Evolutionary conservation across 2,329 filamentous ascomycete genomes (phyloP).

Genomic region (Pyrenochaeta sp.): DNA sequence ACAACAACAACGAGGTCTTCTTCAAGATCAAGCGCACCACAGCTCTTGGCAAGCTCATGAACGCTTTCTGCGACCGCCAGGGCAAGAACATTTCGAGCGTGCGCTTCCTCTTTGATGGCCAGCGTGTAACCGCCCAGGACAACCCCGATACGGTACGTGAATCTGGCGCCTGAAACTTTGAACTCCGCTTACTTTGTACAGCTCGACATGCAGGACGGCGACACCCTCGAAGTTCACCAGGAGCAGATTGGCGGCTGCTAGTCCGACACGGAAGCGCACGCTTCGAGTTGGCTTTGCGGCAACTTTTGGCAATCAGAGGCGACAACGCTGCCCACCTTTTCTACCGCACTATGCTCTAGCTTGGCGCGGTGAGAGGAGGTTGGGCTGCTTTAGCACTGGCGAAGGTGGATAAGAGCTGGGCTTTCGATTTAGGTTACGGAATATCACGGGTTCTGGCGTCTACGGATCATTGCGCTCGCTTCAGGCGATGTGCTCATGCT

Average conservation of each 20-base stretch:
- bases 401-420: constrained; percentile 24
- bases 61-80: constrained; percentile 95
- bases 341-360: constrained; percentile 8
- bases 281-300: constrained; percentile 8
- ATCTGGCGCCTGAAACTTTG: too few relatives aligned
- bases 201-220: constrained; percentile 97
- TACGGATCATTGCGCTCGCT: constrained; percentile 29
- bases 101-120: constrained; percentile 95
- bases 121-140: constrained; percentile 85
- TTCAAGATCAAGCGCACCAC: constrained; percentile 99
- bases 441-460: constrained; percentile 40
- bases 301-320: constrained; percentile 4
- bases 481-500: constrained; percentile 28
- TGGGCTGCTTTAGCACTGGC: constrained; percentile 25
- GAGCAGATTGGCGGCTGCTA: constrained; percentile 87
- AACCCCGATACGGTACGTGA: constrained; percentile 87
- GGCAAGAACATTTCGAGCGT: constrained; percentile 86
- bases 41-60: constrained; percentile 96
- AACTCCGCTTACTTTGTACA: constrained; percentile 49
- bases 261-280: constrained; percentile 18
- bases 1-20: constrained; percentile 99
- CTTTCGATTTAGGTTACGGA: constrained; percentile 27
- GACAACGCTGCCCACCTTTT: constrained; percentile 3
- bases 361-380: constrained; percentile 13
- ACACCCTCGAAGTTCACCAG: constrained; percentile 96